Conservation (phyloP, 1,284 basidiomycete genomes). For the Flammula alnicola region DNA sequence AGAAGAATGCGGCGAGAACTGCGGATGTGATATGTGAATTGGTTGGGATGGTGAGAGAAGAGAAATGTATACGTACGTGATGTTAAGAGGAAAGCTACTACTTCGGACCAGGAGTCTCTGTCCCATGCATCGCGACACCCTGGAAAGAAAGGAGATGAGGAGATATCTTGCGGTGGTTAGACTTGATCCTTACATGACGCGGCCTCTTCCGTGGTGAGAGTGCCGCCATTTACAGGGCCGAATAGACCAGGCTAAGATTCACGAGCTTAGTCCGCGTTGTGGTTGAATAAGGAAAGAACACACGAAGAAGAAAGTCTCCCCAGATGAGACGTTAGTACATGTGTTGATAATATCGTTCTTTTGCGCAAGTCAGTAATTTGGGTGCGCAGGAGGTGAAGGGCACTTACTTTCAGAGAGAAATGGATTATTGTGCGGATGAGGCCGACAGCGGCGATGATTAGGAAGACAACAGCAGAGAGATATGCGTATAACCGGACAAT, state of each 20-base stretch:
- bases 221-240: slow-evolving; percentile 44
- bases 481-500: slow-evolving; percentile 63
- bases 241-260: slow-evolving; percentile 46
- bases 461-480: slow-evolving; percentile 52
- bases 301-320: slow-evolving; percentile 39
- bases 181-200: slow-evolving; percentile 44
- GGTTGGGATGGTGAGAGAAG: not conserved
- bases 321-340: slow-evolving; percentile 44
- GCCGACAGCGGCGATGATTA: slow-evolving; percentile 57
- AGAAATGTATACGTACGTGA: slow-evolving; percentile 41
- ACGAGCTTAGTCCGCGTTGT: not conserved
- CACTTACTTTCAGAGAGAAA: slow-evolving; percentile 64
- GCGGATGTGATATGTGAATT: not conserved
- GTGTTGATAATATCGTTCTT: slow-evolving; percentile 58
- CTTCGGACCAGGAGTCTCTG: slow-evolving; percentile 62
- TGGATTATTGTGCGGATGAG: slow-evolving; percentile 65
- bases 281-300: slow-evolving; percentile 11
- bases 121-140: slow-evolving; percentile 63
- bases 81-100: slow-evolving; percentile 61
- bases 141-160: slow-evolving; percentile 23
- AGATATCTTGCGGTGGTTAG: not conserved
- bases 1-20: slow-evolving; percentile 64
- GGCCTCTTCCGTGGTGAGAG: slow-evolving; percentile 44
- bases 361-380: not conserved
- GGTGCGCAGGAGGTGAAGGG: not conserved